Conservation (phyloP, 176 grass and related monocot species). For the Oryza brachyantha region DNA sequence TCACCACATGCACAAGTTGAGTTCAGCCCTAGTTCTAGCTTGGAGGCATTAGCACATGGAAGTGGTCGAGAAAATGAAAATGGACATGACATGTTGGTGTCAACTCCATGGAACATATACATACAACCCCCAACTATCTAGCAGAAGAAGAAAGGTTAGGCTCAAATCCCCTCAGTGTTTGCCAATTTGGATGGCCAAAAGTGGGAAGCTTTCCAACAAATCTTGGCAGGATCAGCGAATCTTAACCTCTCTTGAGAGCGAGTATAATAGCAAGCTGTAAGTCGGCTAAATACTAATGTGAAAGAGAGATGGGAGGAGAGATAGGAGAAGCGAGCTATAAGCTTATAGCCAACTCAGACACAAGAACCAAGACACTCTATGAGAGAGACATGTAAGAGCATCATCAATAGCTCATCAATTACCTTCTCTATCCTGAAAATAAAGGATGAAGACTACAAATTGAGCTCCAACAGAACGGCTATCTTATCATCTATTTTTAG, state of each 20-base stretch:
- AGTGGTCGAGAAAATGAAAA: background rate
- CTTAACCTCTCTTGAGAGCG: background rate
- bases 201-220: background rate
- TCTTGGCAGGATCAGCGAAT: background rate
- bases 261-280: no score
- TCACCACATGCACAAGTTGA: background rate
- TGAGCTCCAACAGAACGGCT: no score
- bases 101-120: background rate
- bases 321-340: no score
- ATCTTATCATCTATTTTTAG: no score
- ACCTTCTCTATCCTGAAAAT: no score
- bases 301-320: no score
- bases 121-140: background rate
- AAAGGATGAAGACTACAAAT: no score
- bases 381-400: no score
- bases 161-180: background rate
- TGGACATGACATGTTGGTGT: background rate
- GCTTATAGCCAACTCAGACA: no score
- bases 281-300: no score
- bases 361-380: no score
- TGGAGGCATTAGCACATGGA: background rate
- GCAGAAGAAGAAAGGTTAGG: slow-evolving; percentile 6
- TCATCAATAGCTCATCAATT: no score
- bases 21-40: background rate
- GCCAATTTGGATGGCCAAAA: background rate